Evolutionary conservation across 225 moss, liverwort and hornwort genomes (phyloP), one percentile per base, ranked within the genome.

Genomic region (Sphagnum contortum): DNA sequence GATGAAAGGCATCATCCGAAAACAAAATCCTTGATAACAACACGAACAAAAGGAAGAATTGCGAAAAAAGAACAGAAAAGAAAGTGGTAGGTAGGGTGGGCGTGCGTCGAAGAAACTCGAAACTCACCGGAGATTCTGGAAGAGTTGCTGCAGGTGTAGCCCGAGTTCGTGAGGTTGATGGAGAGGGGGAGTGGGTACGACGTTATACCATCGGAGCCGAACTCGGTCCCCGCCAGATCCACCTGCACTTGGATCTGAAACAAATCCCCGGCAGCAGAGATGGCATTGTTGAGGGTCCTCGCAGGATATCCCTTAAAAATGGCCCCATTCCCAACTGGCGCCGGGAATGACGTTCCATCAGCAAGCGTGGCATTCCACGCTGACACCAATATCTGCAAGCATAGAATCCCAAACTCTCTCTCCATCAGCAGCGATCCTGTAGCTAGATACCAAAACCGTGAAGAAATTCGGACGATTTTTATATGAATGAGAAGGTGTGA

Each of bases 211-310:
- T 12, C 58, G 11, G 79, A 63, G 9, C 79, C 83, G 12, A 83
- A 83, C 72, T 83, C 83, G 3, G 83, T 83, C 48, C 83, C 79
- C 4, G 14, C 44, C 3, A 83, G 48, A 0, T 10, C 59, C 13
- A 83, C 71, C 0, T 3, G n/a, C 2, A 65, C 44, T 44, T 59
- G 50, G 55, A 83, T 83, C 47, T 64, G 56, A 0, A 11, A 14
- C 9, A 10, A 4, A 60, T 79, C 68, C 46, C 57, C 45, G 1
- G 76, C 79, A 11, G 79, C 76, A 47, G 74, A 66, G 66, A 83
- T 83, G 29, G 76, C 69, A 14, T 73, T 79, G 46, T 69, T 48
- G 62, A 83, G 51, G 45, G 49, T 63, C 0, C 79, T 75, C 2
- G 44, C 52, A 10, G 62, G 56, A 7, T 51, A 14, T 47, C 79